Evolutionary conservation across 345 rosid species (phyloP).

Genomic region (Cardamine chenopodiifolia): DNA sequence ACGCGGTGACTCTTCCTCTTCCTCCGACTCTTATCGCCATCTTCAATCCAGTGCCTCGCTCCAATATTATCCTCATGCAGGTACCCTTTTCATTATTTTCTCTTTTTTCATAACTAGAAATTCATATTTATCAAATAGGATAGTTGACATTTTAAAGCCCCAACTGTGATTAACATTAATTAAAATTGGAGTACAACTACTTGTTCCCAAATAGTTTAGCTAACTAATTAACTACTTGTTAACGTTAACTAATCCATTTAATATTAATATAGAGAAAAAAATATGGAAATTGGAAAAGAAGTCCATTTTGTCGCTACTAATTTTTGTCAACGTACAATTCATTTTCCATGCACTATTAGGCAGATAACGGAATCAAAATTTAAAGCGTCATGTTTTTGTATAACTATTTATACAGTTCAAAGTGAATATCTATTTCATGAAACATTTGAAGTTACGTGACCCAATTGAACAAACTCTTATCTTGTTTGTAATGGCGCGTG

Average conservation of each 20-base stretch:
- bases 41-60: constrained; percentile 44
- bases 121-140: neutral
- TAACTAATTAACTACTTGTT: too few relatives aligned
- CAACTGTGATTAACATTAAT: neutral
- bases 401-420: neutral
- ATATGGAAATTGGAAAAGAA: neutral
- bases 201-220: neutral
- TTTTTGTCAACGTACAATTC: constrained; percentile 35
- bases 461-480: constrained; percentile 15
- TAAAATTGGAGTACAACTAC: neutral
- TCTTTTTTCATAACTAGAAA: neutral
- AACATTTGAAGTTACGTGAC: constrained; percentile 32
- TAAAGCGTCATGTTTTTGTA: neutral
- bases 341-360: constrained; percentile 19
- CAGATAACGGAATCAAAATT: neutral
- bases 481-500: constrained; percentile 35
- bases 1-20: constrained; percentile 42
- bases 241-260: constrained; percentile 8
- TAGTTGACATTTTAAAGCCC: neutral
- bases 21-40: constrained; percentile 40
- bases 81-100: constrained; percentile 37
- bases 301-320: constrained; percentile 29
- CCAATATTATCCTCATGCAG: constrained; percentile 61
- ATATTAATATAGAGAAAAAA: neutral
- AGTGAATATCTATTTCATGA: constrained; percentile 2